Conservation (phyloP, 176 grass and related monocot genomes). For the Carex pumila region DNA sequence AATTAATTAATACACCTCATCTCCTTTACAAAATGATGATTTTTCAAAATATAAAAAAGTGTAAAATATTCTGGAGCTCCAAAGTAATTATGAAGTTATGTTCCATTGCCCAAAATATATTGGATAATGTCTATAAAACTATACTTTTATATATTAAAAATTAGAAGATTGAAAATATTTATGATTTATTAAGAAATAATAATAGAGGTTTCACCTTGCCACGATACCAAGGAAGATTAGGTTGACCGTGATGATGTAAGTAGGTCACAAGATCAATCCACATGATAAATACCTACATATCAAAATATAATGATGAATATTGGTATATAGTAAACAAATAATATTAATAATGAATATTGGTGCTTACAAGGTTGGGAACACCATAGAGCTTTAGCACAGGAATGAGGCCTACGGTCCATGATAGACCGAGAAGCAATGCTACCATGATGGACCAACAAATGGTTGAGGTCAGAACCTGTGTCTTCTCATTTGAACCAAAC, state of each 20-base stretch:
- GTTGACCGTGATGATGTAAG: slow-evolving; percentile 77
- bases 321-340: neutral
- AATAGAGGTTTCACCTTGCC: slow-evolving; percentile 35
- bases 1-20: neutral
- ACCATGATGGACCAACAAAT: slow-evolving; percentile 62
- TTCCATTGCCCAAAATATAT: too few species aligned
- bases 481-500: slow-evolving; percentile 50
- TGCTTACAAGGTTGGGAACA: slow-evolving; percentile 54
- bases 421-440: slow-evolving; percentile 36
- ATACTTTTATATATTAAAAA: too few species aligned
- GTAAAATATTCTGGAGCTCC: too few species aligned
- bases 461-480: slow-evolving; percentile 50
- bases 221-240: slow-evolving; percentile 78
- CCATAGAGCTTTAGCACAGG: slow-evolving; percentile 64
- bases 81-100: too few species aligned
- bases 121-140: too few species aligned
- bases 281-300: slow-evolving; percentile 71
- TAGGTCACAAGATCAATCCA: slow-evolving; percentile 89
- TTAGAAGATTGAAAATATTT: too few species aligned
- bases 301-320: neutral
- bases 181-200: neutral
- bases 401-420: slow-evolving; percentile 20
- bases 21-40: neutral
- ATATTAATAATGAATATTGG: neutral
- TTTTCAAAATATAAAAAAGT: too few species aligned